phyloP scores from a whole-genome alignment of 2,329 filamentous ascomycete genomes.

The Bipolaris victoriae region DNA sequence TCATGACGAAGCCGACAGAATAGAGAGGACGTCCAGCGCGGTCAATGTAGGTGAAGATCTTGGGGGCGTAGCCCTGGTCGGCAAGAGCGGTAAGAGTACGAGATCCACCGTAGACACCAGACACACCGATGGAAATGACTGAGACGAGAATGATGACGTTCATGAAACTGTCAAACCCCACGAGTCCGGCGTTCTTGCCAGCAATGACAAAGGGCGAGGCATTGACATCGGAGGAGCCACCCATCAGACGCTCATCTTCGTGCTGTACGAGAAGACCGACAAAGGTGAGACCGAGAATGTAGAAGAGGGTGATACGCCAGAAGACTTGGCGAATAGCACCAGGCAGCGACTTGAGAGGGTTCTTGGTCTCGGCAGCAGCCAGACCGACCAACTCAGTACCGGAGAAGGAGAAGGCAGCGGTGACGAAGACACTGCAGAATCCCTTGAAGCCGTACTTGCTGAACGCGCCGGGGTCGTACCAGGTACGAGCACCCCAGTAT shows the following conservation, averaged over 20 bases:
- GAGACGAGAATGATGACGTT: constrained; percentile 70
- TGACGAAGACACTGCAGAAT: constrained; percentile 68
- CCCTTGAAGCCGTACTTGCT: constrained; percentile 65
- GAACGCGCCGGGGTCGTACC: constrained; percentile 62
- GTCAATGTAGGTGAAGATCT: constrained; percentile 79
- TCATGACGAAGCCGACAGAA: constrained; percentile 71
- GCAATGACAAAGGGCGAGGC: constrained; percentile 72
- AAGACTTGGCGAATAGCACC: constrained; percentile 55
- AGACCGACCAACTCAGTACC: constrained; percentile 68
- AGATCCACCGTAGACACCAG: constrained; percentile 63
- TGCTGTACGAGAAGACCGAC: constrained; percentile 53
- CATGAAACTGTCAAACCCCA: constrained; percentile 67
- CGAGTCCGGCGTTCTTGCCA: constrained; percentile 65
- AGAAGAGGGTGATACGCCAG: constrained; percentile 56
- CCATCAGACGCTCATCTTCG: constrained; percentile 45
- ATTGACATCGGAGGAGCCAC: constrained; percentile 43
- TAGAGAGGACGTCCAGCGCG: constrained; percentile 78
- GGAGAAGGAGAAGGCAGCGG: constrained; percentile 66
- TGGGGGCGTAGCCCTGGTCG: constrained; percentile 70
- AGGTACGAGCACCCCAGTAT: constrained; percentile 67
- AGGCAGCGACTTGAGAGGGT: constrained; percentile 59
- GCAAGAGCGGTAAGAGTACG: constrained; percentile 63
- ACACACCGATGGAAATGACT: constrained; percentile 66
- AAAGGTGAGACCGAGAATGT: constrained; percentile 53
- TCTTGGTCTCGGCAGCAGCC: constrained; percentile 64